Evolutionary conservation across 345 rosid genomes (phyloP), one percentile per base, ranked within the genome.

Genomic region (Eucalyptus dawsonii): DNA sequence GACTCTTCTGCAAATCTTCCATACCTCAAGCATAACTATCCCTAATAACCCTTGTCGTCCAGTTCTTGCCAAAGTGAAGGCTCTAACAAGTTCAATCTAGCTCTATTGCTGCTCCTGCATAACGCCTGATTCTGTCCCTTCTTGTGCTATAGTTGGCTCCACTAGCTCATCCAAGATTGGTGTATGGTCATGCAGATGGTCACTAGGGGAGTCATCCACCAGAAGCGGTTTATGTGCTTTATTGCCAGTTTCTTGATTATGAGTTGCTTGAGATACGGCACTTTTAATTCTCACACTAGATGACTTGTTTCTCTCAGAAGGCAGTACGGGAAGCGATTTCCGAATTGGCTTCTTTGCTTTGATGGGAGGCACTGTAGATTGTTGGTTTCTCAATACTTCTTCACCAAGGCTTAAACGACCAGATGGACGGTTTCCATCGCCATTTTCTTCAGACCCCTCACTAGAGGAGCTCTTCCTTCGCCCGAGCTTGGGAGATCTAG

Each of bases 401-500:
- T 92, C 97, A 51, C 96, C 98, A 80, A 97, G 92, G 94, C 99
- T 97, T 80, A 95, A 91, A 86, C 98, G 93, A 60, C 92, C 92
- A 21, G 88, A 21, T 90, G 85, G 93, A 88, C 76, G 88, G 58
- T 89, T 92, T 86, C 90, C 91, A 44, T 76, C 86, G 87, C 88
- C 89, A 88, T 92, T 91, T 92, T 91, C 96, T 91, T 95, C 97
- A 51, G 93, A 80, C 25, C 95, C 98, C 9, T 67, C 88, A 40
- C 92, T 50, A 50, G 93, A 65, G 11, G 93, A 89, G 92, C 92
- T 91, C 95, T 97, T 97, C 91, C 90, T 97, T 88, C 99, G 88
- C 58, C 99, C 99, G 47, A 97, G 96, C 91, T 97, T 97, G 37
- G 99, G 99, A 91, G 99, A 97, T 93, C 95, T 97, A 50, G 99